A percentile compares a stretch with the other conserved stretches of the same genome.
Evolutionary conservation across 2,329 filamentous ascomycete genomes (phyloP).

Genomic region (Lachnellula cervina): DNA sequence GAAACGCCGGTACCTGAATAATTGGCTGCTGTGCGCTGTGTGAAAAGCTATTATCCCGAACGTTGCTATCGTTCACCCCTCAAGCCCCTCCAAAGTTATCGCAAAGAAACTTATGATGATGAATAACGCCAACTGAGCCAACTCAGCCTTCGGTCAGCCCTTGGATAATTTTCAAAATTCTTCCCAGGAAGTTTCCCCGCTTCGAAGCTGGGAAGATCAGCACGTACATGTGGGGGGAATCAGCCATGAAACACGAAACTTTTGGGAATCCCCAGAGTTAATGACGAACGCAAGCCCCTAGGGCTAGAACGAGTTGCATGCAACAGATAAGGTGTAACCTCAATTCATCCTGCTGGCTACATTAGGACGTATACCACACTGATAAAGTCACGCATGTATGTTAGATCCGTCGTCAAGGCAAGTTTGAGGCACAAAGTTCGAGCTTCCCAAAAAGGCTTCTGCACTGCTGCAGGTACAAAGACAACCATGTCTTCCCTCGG

Average conservation of each 20-base stretch:
- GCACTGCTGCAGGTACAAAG: slow-evolving; percentile 21
- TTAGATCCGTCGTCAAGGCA: slow-evolving; percentile 2
- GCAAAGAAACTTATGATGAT: background rate
- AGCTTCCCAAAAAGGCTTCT: slow-evolving; percentile 1
- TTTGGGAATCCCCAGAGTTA: background rate
- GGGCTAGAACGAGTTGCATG: slow-evolving; percentile 4
- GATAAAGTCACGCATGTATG: slow-evolving; percentile 3
- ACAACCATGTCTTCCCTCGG: background rate
- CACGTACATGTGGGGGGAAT: slow-evolving; percentile 5
- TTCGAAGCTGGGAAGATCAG: slow-evolving; percentile 5
- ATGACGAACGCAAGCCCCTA: slow-evolving; percentile 9
- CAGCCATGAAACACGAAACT: slow-evolving; percentile 22
- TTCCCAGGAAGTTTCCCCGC: slow-evolving; percentile 12
- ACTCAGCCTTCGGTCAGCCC: background rate
- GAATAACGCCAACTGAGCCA: too few relatives aligned
- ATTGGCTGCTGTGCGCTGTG: background rate
- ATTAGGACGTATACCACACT: background rate
- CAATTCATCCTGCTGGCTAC: slow-evolving; percentile 2
- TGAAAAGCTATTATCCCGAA: too few relatives aligned
- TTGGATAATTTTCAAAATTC: slow-evolving; percentile 6
- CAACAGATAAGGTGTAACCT: slow-evolving; percentile 11
- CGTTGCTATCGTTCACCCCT: background rate
- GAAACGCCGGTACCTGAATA: background rate
- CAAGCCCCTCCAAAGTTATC: background rate
- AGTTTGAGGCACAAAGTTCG: slow-evolving; percentile 4